Conservation (phyloP, 345 rosid species). For the Lepidium aucheri region DNA sequence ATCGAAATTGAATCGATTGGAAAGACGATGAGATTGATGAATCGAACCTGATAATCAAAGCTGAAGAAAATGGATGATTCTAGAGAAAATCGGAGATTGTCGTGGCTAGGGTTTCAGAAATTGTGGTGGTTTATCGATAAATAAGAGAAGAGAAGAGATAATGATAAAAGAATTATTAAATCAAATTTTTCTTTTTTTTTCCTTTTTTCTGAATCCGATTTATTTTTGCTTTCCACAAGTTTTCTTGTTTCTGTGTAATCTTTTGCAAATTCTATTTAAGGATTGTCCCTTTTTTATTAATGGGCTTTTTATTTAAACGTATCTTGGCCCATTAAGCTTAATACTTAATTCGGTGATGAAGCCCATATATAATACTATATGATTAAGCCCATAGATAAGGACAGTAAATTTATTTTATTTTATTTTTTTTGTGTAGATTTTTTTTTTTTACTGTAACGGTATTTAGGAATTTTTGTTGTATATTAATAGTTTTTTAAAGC, state of each 20-base stretch:
- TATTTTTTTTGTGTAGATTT: no score
- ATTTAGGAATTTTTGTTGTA: no score
- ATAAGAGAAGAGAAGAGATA: not conserved
- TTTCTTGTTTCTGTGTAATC: slow-evolving; percentile 12
- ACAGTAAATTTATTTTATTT: no score
- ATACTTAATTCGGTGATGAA: no score
- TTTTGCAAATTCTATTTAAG: not conserved
- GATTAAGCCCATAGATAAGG: no score
- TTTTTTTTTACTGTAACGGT: no score
- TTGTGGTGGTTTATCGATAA: slow-evolving; percentile 11
- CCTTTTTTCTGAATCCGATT: slow-evolving; percentile 8
- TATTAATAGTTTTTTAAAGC: no score
- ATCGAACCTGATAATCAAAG: slow-evolving; percentile 13
- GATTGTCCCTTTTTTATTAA: not conserved
- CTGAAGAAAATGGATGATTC: not conserved
- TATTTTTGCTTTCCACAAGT: not conserved
- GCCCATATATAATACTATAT: no score
- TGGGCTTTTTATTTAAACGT: no score
- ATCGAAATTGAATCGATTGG: not conserved
- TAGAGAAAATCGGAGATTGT: slow-evolving; percentile 11
- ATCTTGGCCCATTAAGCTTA: no score
- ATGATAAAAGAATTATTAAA: not conserved
- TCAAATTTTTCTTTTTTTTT: not conserved
- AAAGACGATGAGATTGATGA: not conserved
- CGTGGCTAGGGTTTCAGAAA: slow-evolving; percentile 17